Evolutionary conservation across 2,329 filamentous ascomycete genomes (phyloP).

Genomic region (Neurospora sp.): DNA sequence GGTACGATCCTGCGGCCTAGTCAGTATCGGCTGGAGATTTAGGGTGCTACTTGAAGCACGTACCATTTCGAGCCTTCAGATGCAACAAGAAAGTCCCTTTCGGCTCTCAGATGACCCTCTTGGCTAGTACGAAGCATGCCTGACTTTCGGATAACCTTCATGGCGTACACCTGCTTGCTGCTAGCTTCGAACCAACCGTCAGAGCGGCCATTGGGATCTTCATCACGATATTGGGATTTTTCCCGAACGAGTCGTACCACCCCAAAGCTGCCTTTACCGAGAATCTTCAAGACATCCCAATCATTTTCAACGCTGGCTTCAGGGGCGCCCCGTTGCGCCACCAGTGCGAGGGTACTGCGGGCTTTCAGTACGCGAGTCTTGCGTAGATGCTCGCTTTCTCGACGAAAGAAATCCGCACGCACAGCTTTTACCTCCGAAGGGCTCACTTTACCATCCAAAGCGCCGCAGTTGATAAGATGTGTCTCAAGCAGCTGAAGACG

Average conservation of each 20-base stretch:
- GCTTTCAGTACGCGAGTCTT: conserved; percentile 61
- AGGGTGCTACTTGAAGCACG: conserved; percentile 12
- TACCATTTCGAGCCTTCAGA: conserved; percentile 79
- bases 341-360: conserved; percentile 33
- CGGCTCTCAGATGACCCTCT: conserved; percentile 83
- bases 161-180: conserved; percentile 65
- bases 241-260: conserved; percentile 79
- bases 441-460: conserved; percentile 32
- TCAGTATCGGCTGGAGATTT: conserved; percentile 7
- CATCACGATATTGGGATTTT: conserved; percentile 23
- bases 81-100: conserved; percentile 82
- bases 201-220: not conserved
- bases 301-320: conserved; percentile 29
- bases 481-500: conserved; percentile 54
- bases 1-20: conserved; percentile 59
- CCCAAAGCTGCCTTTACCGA: conserved; percentile 92
- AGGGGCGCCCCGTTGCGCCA: conserved; percentile 1
- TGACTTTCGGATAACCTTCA: conserved; percentile 95
- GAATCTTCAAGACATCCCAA: conserved; percentile 72
- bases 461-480: conserved; percentile 42
- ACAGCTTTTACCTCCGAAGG: conserved; percentile 42
- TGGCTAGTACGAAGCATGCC: conserved; percentile 86
- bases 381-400: conserved; percentile 67
- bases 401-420: conserved; percentile 48
- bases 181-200: conserved; percentile 5